A percentile compares a stretch with the other conserved stretches of the same genome.
phyloP scores from a whole-genome alignment of 768 basidiomycete genomes.

The Rossbeevera mucosa region DNA sequence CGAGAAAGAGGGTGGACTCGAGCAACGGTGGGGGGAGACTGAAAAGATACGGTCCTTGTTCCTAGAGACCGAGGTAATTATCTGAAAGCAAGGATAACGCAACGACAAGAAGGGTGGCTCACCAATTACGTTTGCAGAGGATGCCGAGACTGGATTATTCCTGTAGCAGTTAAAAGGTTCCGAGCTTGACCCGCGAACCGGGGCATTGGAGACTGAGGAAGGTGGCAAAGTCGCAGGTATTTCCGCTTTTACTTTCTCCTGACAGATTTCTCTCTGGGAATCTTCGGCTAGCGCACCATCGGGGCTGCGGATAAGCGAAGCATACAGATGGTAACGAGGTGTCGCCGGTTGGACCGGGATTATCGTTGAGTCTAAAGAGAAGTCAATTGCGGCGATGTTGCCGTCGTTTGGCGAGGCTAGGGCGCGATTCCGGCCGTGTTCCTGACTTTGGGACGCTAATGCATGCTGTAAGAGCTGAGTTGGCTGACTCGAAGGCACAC shows the following conservation, averaged over 20 bases:
- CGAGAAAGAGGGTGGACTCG: slow-evolving; percentile 12
- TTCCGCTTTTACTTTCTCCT: slow-evolving; percentile 14
- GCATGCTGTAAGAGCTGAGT: slow-evolving; percentile 50
- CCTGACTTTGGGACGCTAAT: slow-evolving; percentile 27
- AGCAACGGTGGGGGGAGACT: slow-evolving; percentile 24
- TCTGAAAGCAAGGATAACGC: slow-evolving; percentile 18
- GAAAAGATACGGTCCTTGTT: slow-evolving; percentile 34
- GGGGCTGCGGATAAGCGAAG: slow-evolving; percentile 5
- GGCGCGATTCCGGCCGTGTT: slow-evolving; percentile 7
- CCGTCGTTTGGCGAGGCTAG: slow-evolving; percentile 16
- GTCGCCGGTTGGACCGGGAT: slow-evolving; percentile 31
- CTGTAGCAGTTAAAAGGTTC: slow-evolving; percentile 23
- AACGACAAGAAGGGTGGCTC: slow-evolving; percentile 24
- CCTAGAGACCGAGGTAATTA: slow-evolving; percentile 26
- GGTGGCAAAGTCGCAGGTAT: slow-evolving; percentile 22
- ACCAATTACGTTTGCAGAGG: slow-evolving; percentile 29
- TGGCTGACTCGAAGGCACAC: slow-evolving; percentile 44
- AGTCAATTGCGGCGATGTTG: slow-evolving; percentile 29
- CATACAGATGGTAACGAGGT: slow-evolving; percentile 48
- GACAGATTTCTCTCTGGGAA: slow-evolving; percentile 51
- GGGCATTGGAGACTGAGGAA: slow-evolving; percentile 17
- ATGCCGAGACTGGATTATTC: slow-evolving; percentile 25
- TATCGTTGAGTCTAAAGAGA: slow-evolving; percentile 40
- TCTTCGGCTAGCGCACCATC: slow-evolving; percentile 32
- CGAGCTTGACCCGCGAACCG: slow-evolving; percentile 25